phyloP scores from a whole-genome alignment of 805 yeast genomes.

The Metschnikowia noctiluminum region DNA sequence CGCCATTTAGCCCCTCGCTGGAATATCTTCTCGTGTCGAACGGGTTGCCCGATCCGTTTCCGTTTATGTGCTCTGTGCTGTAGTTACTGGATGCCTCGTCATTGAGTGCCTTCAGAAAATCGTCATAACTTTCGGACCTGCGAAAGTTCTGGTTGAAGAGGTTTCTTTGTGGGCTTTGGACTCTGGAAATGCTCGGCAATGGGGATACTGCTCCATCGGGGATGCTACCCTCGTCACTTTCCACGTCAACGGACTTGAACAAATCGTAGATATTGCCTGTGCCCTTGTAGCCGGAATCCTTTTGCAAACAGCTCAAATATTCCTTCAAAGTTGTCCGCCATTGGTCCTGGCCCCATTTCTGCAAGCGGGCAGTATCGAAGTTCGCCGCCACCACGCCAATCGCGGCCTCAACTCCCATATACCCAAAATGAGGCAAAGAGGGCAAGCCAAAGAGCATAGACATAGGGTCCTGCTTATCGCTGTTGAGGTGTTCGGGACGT shows the following conservation, averaged over 20 bases:
- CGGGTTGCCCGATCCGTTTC: slow-evolving; percentile 6
- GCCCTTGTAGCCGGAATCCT: slow-evolving; percentile 30
- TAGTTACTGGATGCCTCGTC: neutral
- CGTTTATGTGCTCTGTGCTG: neutral
- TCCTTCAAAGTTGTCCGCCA: slow-evolving; percentile 30
- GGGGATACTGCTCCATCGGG: slow-evolving; percentile 6
- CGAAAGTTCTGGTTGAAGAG: slow-evolving; percentile 1
- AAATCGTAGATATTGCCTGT: slow-evolving; percentile 34
- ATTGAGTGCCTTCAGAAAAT: neutral
- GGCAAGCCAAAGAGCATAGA: slow-evolving; percentile 77
- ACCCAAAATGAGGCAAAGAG: slow-evolving; percentile 64
- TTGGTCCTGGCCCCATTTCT: slow-evolving; percentile 26
- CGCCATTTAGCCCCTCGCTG: neutral
- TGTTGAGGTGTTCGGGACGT: slow-evolving; percentile 67
- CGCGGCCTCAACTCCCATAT: slow-evolving; percentile 38
- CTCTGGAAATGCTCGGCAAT: neutral
- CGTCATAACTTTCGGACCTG: neutral
- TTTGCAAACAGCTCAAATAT: slow-evolving; percentile 13
- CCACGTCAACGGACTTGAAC: slow-evolving; percentile 24
- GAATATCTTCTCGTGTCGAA: neutral
- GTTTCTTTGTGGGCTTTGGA: slow-evolving; percentile 3
- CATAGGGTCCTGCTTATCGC: slow-evolving; percentile 62
- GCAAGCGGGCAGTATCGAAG: slow-evolving; percentile 18
- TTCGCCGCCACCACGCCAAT: slow-evolving; percentile 19
- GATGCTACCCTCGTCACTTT: slow-evolving; percentile 4